phyloP scores from a whole-genome alignment of 768 basidiomycete genomes.

The Suillus variegatus region DNA sequence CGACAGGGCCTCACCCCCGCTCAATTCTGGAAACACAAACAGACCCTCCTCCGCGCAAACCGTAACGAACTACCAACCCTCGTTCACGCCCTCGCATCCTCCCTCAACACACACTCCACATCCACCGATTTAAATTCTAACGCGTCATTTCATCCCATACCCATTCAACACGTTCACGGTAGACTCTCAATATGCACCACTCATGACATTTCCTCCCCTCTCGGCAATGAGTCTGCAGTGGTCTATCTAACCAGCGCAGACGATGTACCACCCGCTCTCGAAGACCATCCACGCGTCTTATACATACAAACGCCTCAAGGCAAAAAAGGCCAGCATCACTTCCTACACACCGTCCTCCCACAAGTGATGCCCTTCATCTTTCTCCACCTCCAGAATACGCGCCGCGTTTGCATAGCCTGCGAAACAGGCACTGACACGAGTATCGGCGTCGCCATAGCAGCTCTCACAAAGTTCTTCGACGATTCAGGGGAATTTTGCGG shows the following conservation, averaged over 20 bases:
- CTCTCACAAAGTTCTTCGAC: slow-evolving; percentile 60
- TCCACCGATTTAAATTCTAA: background rate
- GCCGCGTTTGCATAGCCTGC: slow-evolving; percentile 51
- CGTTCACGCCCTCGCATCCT: slow-evolving; percentile 19
- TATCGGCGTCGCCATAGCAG: slow-evolving; percentile 62
- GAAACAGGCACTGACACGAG: slow-evolving; percentile 61
- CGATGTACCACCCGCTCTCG: background rate
- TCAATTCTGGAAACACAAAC: slow-evolving; percentile 66
- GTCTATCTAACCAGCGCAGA: slow-evolving; percentile 17
- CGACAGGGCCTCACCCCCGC: slow-evolving; percentile 72
- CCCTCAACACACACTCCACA: background rate
- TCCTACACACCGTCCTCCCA: slow-evolving; percentile 52
- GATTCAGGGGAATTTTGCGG: slow-evolving; percentile 42
- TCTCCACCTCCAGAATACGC: slow-evolving; percentile 36
- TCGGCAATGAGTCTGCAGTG: slow-evolving; percentile 14
- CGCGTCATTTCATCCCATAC: slow-evolving; percentile 8
- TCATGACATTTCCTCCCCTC: slow-evolving; percentile 23
- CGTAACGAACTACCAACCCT: slow-evolving; percentile 49
- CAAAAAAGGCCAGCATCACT: slow-evolving; percentile 54
- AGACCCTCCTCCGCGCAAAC: slow-evolving; percentile 45
- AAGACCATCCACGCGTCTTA: slow-evolving; percentile 15
- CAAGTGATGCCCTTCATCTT: slow-evolving; percentile 47
- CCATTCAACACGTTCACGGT: slow-evolving; percentile 35
- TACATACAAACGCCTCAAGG: slow-evolving; percentile 37
- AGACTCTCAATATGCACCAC: slow-evolving; percentile 42